Evolutionary conservation across 305 asterid genomes (phyloP), one percentile per base, ranked within the genome.

Genomic region (Fraxinus platypoda): DNA sequence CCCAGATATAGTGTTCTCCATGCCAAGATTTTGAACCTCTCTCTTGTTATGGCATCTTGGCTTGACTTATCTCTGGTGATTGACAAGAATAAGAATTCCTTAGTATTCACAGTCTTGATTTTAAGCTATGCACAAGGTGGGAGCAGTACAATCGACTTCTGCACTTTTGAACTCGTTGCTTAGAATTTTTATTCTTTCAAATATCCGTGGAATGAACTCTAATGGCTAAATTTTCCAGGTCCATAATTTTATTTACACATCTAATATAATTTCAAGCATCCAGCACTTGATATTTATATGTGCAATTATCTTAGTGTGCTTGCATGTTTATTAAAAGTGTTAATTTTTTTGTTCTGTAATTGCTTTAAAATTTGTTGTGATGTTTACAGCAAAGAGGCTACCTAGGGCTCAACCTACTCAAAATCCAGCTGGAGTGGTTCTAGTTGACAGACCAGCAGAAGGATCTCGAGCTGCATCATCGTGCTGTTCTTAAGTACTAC

Each of bases 381-480:
- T 81, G 66, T 79, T 38, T 83, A 80, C 94, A 95, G 97, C 98
- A 8, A 92, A 92, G 85, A 92, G 88, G 85, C 83, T 95, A 79
- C 96, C 96, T 77, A 89, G 93, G 83, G 95, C 97, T 85, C 97
- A 92, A 85, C 88, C 96, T 28, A 76, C 93, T 80, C 94, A 88
- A 86, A 92, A 89, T 83, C 89, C 94, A n/a, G 86, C 97, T 7
- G 98, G 97, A 84, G 90, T 94, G 98, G 94, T 93, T 84, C 91
- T 93, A 15, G 94, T 85, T 12, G 94, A 93, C 85, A 91, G 97
- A 86, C 94, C 92, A 74, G 91, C 91, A 64, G 92, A 92, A 86
- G 94, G 92, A 79, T 80, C 97, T 35, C 90, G 87, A 78, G 74
- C 94, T 75, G 83, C 92, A 59, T 79, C 92, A 66, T 79, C 95